Evolutionary conservation across 2,329 filamentous ascomycete species (phyloP).

Genomic region (Colletotrichum orbiculare): DNA sequence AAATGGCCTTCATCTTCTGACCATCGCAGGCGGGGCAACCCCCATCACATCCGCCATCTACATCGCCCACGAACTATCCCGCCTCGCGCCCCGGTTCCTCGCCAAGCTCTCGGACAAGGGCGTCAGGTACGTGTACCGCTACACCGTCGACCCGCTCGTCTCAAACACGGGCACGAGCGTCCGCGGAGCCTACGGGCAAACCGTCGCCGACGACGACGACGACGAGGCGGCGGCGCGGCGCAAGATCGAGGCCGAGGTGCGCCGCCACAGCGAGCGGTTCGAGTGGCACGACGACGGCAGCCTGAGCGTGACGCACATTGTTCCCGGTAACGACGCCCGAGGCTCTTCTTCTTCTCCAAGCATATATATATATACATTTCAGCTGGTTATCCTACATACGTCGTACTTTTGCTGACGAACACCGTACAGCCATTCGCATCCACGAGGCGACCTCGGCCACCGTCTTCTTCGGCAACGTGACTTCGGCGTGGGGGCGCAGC

Average conservation of each 20-base stretch:
- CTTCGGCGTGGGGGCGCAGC: constrained; percentile 48
- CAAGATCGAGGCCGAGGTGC: constrained; percentile 46
- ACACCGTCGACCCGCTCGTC: constrained; percentile 40
- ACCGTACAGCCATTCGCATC: constrained; percentile 40
- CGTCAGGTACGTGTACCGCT: constrained; percentile 46
- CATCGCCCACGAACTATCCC: constrained; percentile 42
- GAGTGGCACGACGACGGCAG: constrained; percentile 49
- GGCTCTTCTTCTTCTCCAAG: too few relatives aligned
- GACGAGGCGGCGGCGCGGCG: constrained; percentile 39
- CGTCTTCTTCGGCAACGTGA: constrained; percentile 49
- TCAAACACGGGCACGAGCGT: constrained; percentile 48
- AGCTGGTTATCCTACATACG: not conserved
- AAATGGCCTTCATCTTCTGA: not conserved
- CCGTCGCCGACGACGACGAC: constrained; percentile 40
- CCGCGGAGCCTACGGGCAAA: constrained; percentile 45
- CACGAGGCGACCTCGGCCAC: constrained; percentile 42
- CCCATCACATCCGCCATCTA: constrained; percentile 47
- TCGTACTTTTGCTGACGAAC: not conserved
- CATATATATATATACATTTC: not conserved
- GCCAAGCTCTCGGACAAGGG: constrained; percentile 43
- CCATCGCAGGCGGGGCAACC: constrained; percentile 46
- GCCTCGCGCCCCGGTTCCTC: constrained; percentile 44
- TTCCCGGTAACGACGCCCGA: constrained; percentile 40
- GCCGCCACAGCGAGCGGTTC: constrained; percentile 47
- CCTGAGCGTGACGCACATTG: constrained; percentile 47